Evolutionary conservation across 805 yeast genomes (phyloP), one percentile per base, ranked within the genome.

Genomic region (Metschnikowia sp.): DNA sequence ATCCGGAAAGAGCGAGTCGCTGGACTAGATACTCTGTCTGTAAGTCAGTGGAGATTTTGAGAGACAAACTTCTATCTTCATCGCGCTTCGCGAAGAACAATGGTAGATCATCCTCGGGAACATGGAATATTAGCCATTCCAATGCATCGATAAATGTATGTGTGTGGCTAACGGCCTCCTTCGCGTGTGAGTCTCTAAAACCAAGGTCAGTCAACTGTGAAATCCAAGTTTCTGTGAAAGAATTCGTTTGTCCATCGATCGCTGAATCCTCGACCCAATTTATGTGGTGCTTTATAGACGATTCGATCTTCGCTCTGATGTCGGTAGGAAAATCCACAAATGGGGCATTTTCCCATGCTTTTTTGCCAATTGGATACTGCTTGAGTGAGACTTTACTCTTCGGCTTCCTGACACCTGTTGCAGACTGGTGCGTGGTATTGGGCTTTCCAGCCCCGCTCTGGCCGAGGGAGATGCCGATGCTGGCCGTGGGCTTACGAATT

Each of bases 51-150:
- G 84, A 68, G n/a, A 79, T 68, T 50, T 78, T 86, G 36, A 86
- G 70, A 44, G 77, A 74, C 22, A 82, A 76, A 40, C 77, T 78
- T 0, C 84, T 71, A 55, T 83, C 89, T 39, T 75, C 75, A 19
- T 76, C 74, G 36, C 79, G 68, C 50, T 83, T 81, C 13, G 76
- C 74, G 57, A 86, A 86, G 40, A 74, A 69, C 0, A 67, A 55
- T 0, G 99, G 99, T 31, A 92, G 69, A 58, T 92, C 99, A 60
- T 91, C 98, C 53, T 94, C 97, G 0, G 98, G 98, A 3, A 92
- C 79, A 59, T 92, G 94, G 54, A 91, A 83, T 10, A 92, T 66
- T 15, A 92, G 75, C 92, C 94, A 86, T 51, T 84, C 88, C 37
- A 86, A 64, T 0, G 84, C 75, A 22, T 76, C 80, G 1, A 76